These are phyloP conservation scores for Tuber umbilicatum DNA, from an alignment of 495 filamentous ascomycete genomes.

Conservation along the genomic window DNA sequence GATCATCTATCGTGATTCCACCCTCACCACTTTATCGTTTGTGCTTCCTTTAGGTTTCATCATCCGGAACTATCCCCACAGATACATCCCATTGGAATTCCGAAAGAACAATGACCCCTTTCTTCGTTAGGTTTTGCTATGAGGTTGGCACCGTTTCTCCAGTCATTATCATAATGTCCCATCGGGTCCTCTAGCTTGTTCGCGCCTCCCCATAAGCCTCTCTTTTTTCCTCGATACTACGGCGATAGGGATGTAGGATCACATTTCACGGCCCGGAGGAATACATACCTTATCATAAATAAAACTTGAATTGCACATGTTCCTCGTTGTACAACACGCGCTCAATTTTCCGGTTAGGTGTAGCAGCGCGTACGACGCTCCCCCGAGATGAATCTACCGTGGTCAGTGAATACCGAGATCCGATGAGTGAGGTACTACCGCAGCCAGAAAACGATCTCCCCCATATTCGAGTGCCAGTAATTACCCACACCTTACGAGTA, in stretches of 20 bases:
- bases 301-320: not conserved
- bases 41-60: too few relatives aligned
- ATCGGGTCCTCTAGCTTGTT: not conserved
- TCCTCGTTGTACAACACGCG: not conserved
- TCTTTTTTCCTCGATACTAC: not conserved
- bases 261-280: not conserved
- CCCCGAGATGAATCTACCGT: not conserved
- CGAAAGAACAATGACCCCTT: not conserved
- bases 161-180: not conserved
- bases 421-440: not conserved
- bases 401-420: not conserved
- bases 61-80: not conserved
- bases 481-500: too few relatives aligned
- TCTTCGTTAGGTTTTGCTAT: not conserved
- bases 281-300: not conserved
- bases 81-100: not conserved
- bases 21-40: too few relatives aligned
- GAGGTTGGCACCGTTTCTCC: not conserved
- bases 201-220: too few relatives aligned
- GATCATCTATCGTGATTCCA: too few relatives aligned
- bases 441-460: not conserved
- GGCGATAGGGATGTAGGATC: not conserved
- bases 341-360: not conserved
- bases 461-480: too few relatives aligned
- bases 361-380: not conserved